Evolutionary conservation across 2,329 filamentous ascomycete genomes (phyloP), one percentile per base, ranked within the genome.

Genomic region (Fusarium temperatum): DNA sequence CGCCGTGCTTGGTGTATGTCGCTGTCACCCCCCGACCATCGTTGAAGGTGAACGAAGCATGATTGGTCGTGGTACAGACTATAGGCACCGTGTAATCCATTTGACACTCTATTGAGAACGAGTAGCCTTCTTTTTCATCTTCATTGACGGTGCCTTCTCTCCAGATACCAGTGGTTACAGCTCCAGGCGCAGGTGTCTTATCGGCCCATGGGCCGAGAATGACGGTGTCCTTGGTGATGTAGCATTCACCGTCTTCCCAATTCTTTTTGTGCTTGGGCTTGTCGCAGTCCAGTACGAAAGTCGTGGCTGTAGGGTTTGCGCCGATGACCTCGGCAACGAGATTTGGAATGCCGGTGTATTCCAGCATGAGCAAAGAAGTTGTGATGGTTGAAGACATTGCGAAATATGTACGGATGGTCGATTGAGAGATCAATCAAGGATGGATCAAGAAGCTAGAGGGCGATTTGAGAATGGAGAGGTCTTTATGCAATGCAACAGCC

Each of bases 141-240:
- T 35, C 60, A 7, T 36, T 20, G 12, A 53, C n/a, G 8, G 1
- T 3, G 3, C 4, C 4, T 6, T 45, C 32, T 11, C n/a, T 62
- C 10, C 22, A 65, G 3, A 53, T 12, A 3, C 62, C 57, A 6
- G 20, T 63, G 2, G 38, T 45, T 1, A 35, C 44, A 6, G 45
- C 45, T 9, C 56, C 57, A 8, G 39, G 57, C 3, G 26, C 15
- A 20, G 24, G 24, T 8, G 45, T 45, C 14, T 65, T 65, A 6
- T 65, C 57, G 15, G 45, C 62, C 62, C 57, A 65, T 20, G 62
- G 45, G 1, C 62, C 45, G 17, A 63, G 14, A 4, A 65, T 22
- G 5, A 65, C 4, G 5, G 57, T 65, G 1, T 44, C 20, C 17
- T 63, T 28, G 4, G 57, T 63, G 2, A 65, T 6, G 8, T 30